phyloP scores from a whole-genome alignment of 2,329 filamentous ascomycete genomes.

The Daldinia sp. region DNA sequence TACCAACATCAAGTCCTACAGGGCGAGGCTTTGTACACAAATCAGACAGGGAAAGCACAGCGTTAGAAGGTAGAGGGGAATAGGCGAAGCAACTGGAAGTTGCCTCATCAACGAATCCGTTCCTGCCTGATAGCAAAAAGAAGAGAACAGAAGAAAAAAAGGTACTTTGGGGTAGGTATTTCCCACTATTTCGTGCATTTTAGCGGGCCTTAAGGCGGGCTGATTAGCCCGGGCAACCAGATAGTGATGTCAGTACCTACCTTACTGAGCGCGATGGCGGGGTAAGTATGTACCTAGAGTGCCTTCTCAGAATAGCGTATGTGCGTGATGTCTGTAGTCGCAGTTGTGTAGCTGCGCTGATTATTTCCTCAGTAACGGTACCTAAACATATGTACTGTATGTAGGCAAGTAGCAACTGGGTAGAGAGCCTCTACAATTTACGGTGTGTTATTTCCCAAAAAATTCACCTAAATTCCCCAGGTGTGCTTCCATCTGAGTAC shows the following conservation, averaged over 20 bases:
- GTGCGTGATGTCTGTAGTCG: neutral
- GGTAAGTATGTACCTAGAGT: slow-evolving; percentile 24
- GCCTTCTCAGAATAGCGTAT: neutral
- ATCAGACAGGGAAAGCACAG: neutral
- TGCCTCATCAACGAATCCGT: slow-evolving; percentile 26
- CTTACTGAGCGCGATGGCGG: slow-evolving; percentile 19
- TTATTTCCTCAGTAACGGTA: neutral
- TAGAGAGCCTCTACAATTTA: neutral
- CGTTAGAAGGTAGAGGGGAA: neutral
- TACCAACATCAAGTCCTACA: neutral
- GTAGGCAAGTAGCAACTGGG: neutral
- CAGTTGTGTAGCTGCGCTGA: neutral
- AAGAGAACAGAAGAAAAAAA: slow-evolving; percentile 23
- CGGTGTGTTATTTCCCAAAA: neutral
- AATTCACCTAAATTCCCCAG: neutral
- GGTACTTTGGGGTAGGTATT: slow-evolving; percentile 5
- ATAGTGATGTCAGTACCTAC: slow-evolving; percentile 32
- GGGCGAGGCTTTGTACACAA: neutral
- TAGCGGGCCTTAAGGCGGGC: slow-evolving; percentile 25
- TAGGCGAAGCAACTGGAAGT: slow-evolving; percentile 16
- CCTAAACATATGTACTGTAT: neutral
- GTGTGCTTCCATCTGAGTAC: neutral
- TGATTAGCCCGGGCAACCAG: slow-evolving; percentile 20
- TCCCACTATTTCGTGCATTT: slow-evolving; percentile 7
- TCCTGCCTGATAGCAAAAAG: slow-evolving; percentile 19